Conservation (phyloP, 208 protist species). For the Trypanosoma boissoni region DNA sequence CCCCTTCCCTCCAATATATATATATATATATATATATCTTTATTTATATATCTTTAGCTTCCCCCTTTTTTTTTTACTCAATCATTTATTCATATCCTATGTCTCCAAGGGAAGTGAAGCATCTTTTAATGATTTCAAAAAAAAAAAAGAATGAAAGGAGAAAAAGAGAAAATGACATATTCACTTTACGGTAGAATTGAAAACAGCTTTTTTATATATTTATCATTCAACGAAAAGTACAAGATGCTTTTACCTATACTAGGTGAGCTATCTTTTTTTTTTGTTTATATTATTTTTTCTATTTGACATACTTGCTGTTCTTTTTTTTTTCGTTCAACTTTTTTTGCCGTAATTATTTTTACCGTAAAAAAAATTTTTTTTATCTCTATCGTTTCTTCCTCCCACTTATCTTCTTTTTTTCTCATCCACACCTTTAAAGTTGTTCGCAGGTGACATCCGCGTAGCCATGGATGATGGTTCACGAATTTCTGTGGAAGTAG, state of each 20-base stretch:
- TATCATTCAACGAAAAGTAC: too few relatives aligned
- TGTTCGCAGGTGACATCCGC: slow-evolving; percentile 1
- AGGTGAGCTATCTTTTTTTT: not conserved
- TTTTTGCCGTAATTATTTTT: slow-evolving; percentile 11
- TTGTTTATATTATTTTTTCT: not conserved
- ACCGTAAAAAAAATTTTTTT: slow-evolving; percentile 5
- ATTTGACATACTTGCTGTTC: slow-evolving; percentile 1
- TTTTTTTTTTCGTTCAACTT: slow-evolving; percentile 11
- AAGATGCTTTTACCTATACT: not conserved
- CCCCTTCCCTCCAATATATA: not conserved
- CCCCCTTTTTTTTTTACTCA: slow-evolving; percentile 11
- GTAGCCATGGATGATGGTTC: slow-evolving; percentile 76
- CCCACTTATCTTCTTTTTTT: slow-evolving; percentile 6
- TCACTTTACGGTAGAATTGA: too few relatives aligned
- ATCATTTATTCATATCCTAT: too few relatives aligned
- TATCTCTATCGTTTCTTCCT: slow-evolving; percentile 6
- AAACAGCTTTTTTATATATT: too few relatives aligned
- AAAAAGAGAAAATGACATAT: too few relatives aligned
- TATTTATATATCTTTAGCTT: not conserved
- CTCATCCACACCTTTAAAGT: slow-evolving; percentile 10
- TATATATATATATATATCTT: not conserved
- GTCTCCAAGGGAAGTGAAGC: too few relatives aligned
- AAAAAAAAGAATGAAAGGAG: too few relatives aligned
- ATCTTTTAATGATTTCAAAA: too few relatives aligned
- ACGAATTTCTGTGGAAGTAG: slow-evolving; percentile 77